These are phyloP conservation scores for Kazachstania sp. DNA, from an alignment of 1,139 yeast genomes.

Conservation along the genomic window DNA sequence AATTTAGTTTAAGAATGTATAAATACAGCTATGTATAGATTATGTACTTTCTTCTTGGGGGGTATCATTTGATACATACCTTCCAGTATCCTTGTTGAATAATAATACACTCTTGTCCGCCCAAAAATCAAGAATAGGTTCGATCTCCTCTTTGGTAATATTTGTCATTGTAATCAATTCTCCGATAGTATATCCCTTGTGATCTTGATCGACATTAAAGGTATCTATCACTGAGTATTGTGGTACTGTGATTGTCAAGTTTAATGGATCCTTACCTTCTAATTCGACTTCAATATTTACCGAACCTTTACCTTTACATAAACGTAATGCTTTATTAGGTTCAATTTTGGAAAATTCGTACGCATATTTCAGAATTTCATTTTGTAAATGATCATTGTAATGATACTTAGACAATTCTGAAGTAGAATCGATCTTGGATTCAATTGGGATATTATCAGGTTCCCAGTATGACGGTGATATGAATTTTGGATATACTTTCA, in stretches of 20 bases:
- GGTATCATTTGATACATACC: not conserved
- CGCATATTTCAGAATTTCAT: slow-evolving; percentile 39
- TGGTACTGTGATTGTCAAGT: slow-evolving; percentile 53
- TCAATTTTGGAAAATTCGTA: slow-evolving; percentile 37
- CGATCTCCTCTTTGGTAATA: slow-evolving; percentile 14
- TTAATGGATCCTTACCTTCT: slow-evolving; percentile 33
- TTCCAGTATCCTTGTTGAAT: not conserved
- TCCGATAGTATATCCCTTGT: slow-evolving; percentile 14
- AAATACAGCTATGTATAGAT: too few species aligned
- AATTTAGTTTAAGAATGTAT: too few species aligned
- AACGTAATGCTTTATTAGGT: slow-evolving; percentile 49
- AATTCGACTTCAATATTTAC: slow-evolving; percentile 54
- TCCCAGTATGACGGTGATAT: slow-evolving; percentile 28
- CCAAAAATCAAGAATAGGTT: slow-evolving; percentile 49
- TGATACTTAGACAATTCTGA: not conserved
- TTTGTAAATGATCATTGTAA: slow-evolving; percentile 5
- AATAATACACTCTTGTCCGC: slow-evolving; percentile 37
- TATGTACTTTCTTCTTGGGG: not conserved
- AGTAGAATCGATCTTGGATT: not conserved
- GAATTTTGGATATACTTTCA: slow-evolving; percentile 18
- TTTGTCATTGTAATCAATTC: not conserved
- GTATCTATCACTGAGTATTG: slow-evolving; percentile 52
- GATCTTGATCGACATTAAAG: slow-evolving; percentile 6
- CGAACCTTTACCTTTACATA: slow-evolving; percentile 54
- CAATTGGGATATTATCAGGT: not conserved